These are phyloP conservation scores for Tremellales sp. DNA, from an alignment of 1,284 basidiomycete genomes.

Conservation along the genomic window DNA sequence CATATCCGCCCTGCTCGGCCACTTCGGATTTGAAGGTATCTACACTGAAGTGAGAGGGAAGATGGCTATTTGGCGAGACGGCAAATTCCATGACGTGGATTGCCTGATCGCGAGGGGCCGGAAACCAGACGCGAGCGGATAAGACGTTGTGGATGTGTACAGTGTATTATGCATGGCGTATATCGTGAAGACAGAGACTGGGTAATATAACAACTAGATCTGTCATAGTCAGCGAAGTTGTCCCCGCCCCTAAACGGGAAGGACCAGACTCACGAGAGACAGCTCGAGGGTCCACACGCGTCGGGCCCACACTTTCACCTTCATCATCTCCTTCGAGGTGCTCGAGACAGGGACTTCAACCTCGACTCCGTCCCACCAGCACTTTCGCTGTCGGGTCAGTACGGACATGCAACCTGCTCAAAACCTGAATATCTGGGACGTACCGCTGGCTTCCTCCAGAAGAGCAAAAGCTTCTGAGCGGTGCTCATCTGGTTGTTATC, in stretches of 20 bases:
- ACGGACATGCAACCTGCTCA: too few relatives aligned
- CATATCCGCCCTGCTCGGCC: slow-evolving; percentile 17
- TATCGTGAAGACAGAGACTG: background rate
- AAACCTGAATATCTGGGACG: slow-evolving; percentile 40
- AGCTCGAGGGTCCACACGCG: slow-evolving; percentile 98
- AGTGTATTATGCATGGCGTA: background rate
- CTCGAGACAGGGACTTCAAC: slow-evolving; percentile 62
- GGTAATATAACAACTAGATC: slow-evolving; percentile 1
- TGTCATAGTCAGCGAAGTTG: background rate
- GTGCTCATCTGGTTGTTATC: slow-evolving; percentile 93
- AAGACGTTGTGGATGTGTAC: background rate
- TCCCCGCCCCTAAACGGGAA: background rate
- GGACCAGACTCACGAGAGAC: slow-evolving; percentile 68
- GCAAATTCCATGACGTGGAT: slow-evolving; percentile 1
- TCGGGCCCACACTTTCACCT: slow-evolving; percentile 88
- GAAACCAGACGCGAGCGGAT: slow-evolving; percentile 3
- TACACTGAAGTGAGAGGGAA: slow-evolving; percentile 20
- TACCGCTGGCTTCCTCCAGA: slow-evolving; percentile 98
- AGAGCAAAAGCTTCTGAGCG: slow-evolving; percentile 92
- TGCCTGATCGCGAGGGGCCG: slow-evolving; percentile 22
- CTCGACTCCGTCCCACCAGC: slow-evolving; percentile 99
- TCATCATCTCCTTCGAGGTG: slow-evolving; percentile 51
- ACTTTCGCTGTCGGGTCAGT: slow-evolving; percentile 71
- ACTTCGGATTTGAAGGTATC: slow-evolving; percentile 22
- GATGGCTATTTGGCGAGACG: slow-evolving; percentile 21